Conservation (phyloP, 495 filamentous ascomycete genomes). For the Opeltia flavorubescens region DNA sequence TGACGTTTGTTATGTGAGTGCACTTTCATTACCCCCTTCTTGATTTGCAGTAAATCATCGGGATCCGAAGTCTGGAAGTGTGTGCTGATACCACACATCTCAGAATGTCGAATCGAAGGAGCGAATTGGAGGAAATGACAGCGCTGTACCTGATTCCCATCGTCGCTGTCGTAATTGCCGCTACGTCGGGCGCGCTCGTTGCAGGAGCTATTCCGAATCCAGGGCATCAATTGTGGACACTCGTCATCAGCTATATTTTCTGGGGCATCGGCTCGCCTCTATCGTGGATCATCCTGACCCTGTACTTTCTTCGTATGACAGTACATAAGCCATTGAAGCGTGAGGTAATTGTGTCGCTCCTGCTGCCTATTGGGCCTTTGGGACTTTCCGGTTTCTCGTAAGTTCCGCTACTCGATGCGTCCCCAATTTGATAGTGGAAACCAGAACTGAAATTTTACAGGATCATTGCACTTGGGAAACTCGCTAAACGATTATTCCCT, state of each 20-base stretch:
- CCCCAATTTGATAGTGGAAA: too few species aligned
- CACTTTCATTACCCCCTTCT: too few species aligned
- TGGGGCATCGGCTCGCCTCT: conserved; percentile 47
- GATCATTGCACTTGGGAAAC: conserved; percentile 40
- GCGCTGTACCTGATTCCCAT: conserved; percentile 49
- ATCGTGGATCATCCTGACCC: conserved; percentile 37
- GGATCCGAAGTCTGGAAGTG: too few species aligned
- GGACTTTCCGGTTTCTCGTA: conserved; percentile 48
- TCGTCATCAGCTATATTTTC: conserved; percentile 41
- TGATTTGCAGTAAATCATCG: too few species aligned
- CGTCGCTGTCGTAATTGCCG: conserved; percentile 41
- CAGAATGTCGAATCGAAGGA: conserved; percentile 24
- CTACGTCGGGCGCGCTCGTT: conserved; percentile 41
- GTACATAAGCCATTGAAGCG: conserved; percentile 41
- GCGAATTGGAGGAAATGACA: conserved; percentile 35
- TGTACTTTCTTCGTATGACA: conserved; percentile 47
- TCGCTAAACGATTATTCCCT: conserved; percentile 36
- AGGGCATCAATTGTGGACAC: conserved; percentile 39
- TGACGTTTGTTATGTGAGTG: conserved; percentile 42
- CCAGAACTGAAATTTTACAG: too few species aligned
- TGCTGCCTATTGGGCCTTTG: conserved; percentile 47
- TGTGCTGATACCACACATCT: too few species aligned
- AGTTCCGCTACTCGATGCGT: too few species aligned
- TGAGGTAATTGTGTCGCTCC: conserved; percentile 47
- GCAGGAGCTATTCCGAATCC: conserved; percentile 36